Conservation (phyloP, 805 yeast species). For the Jamesozyma lodderae region DNA sequence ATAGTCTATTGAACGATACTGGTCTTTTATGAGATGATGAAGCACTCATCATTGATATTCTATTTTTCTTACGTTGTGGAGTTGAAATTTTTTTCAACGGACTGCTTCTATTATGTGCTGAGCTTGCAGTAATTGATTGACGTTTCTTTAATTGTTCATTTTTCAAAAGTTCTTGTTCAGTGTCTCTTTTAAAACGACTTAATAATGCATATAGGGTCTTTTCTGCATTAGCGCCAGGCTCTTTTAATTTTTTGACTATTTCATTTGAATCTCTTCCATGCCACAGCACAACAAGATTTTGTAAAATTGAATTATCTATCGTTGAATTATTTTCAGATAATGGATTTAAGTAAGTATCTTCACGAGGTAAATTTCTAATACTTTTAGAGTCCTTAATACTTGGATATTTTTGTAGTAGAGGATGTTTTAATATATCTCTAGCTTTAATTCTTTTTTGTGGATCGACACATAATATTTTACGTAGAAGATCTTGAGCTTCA, state of each 20-base stretch:
- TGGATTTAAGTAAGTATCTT: conserved; percentile 33
- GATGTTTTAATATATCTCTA: conserved; percentile 68
- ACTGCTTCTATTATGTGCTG: conserved; percentile 4
- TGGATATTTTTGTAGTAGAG: conserved; percentile 66
- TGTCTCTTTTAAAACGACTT: conserved; percentile 61
- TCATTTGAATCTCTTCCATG: conserved; percentile 58
- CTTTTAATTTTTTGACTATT: conserved; percentile 44
- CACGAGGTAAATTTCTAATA: conserved; percentile 32
- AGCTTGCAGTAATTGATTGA: conserved; percentile 21
- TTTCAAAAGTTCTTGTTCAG: conserved; percentile 24
- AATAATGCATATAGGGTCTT: conserved; percentile 73
- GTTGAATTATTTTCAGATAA: conserved; percentile 32
- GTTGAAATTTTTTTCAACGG: conserved; percentile 12
- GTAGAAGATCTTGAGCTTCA: conserved; percentile 82
- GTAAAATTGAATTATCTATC: conserved; percentile 65
- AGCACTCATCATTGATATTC: conserved; percentile 36
- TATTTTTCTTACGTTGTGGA: conserved; percentile 32
- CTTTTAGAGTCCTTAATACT: conserved; percentile 29
- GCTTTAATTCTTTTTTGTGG: conserved; percentile 76
- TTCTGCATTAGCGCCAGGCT: conserved; percentile 57
- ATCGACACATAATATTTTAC: conserved; percentile 71
- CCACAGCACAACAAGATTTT: conserved; percentile 69
- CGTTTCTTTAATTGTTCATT: conserved; percentile 35
- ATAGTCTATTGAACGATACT: conserved; percentile 36
- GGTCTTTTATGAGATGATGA: conserved; percentile 43